Evolutionary conservation across 1,139 yeast genomes (phyloP).

Genomic region (Suhomyces kunorum): DNA sequence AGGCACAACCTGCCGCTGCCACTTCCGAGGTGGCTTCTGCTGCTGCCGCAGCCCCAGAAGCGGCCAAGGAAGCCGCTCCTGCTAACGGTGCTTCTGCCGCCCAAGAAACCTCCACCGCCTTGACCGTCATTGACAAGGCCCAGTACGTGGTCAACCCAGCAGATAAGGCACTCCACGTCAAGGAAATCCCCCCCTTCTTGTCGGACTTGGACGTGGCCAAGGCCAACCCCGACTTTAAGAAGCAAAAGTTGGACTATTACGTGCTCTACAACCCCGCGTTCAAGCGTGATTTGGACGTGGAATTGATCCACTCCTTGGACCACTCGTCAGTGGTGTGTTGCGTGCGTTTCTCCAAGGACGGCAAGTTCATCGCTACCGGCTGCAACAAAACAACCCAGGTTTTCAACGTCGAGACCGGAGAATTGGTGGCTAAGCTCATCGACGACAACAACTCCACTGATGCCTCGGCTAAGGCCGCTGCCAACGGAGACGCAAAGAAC

Average conservation of each 20-base stretch:
- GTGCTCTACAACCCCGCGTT: slow-evolving; percentile 90
- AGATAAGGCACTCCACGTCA: slow-evolving; percentile 57
- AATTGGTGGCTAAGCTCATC: slow-evolving; percentile 75
- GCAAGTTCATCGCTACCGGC: slow-evolving; percentile 93
- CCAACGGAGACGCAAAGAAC: slow-evolving; percentile 22
- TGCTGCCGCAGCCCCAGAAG: slow-evolving; percentile 11
- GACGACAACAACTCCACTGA: slow-evolving; percentile 65
- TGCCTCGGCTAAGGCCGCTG: slow-evolving; percentile 29
- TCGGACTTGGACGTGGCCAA: slow-evolving; percentile 78
- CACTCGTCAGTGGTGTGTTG: slow-evolving; percentile 96
- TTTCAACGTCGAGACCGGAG: slow-evolving; percentile 90
- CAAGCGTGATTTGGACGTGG: slow-evolving; percentile 69
- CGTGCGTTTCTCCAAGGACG: slow-evolving; percentile 89
- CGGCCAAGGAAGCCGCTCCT: slow-evolving; percentile 18
- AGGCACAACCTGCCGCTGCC: slow-evolving; percentile 13
- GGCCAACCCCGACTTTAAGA: slow-evolving; percentile 77
- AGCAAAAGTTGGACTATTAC: slow-evolving; percentile 84
- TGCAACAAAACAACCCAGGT: slow-evolving; percentile 96
- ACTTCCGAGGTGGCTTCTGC: slow-evolving; percentile 1
- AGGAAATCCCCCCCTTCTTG: slow-evolving; percentile 79
- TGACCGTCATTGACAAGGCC: slow-evolving; percentile 42
- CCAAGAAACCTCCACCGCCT: slow-evolving; percentile 36
- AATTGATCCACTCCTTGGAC: slow-evolving; percentile 83
- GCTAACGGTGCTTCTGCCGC: slow-evolving; percentile 15
- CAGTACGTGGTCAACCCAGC: slow-evolving; percentile 47